Evolutionary conservation across 176 grass and related monocot genomes (phyloP).

Genomic region (Thinopyrum elongatum): DNA sequence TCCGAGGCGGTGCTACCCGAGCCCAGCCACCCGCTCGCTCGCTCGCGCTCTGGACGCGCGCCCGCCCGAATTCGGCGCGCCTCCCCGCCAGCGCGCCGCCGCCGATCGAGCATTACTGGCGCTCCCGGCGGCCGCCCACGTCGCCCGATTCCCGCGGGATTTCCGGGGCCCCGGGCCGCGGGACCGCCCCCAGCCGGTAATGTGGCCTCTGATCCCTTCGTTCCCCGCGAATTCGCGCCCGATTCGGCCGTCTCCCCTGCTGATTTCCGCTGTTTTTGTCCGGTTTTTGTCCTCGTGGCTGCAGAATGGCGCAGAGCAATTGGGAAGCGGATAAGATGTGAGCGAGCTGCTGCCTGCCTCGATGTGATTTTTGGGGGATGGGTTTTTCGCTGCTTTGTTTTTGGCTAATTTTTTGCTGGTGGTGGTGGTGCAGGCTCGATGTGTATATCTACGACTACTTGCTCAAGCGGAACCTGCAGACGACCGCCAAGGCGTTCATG

Average conservation of each 20-base stretch:
- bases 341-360: background rate
- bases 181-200: conserved; percentile 47
- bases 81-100: background rate
- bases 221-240: background rate
- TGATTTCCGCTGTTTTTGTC: conserved; percentile 25
- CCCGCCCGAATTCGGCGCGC: background rate
- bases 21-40: background rate
- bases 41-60: background rate
- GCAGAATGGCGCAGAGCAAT: conserved; percentile 92
- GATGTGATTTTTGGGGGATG: background rate
- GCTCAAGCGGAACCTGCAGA: conserved; percentile 86
- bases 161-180: background rate
- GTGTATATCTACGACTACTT: conserved; percentile 98
- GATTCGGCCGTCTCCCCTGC: background rate
- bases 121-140: background rate
- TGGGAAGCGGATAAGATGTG: conserved; percentile 99
- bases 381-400: background rate
- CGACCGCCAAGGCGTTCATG: conserved; percentile 94
- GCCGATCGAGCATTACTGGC: conserved; percentile 42
- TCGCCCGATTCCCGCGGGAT: background rate
- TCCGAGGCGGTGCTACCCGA: conserved; percentile 38
- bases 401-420: conserved; percentile 25
- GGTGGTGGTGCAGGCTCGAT: conserved; percentile 71
- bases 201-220: conserved; percentile 57
- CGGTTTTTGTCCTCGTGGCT: background rate